These are phyloP conservation scores for Alternaria sp. DNA, from an alignment of 2,329 filamentous ascomycete genomes.

Conservation along the genomic window DNA sequence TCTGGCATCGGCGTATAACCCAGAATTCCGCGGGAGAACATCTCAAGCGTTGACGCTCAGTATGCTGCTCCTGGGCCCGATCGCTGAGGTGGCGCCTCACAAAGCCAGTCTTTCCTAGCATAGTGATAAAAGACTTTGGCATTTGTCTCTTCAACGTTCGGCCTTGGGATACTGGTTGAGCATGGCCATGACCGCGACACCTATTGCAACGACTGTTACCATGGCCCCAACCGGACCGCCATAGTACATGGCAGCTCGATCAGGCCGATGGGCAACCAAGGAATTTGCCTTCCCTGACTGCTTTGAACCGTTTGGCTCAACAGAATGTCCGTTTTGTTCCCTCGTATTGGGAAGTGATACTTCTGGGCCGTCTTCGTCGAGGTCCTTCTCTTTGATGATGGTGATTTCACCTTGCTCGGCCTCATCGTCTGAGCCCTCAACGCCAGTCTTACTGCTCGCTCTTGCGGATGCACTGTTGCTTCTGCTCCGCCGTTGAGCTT, in stretches of 20 bases:
- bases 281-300: slow-evolving; percentile 30
- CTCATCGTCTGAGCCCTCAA: slow-evolving; percentile 28
- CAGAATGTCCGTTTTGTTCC: slow-evolving; percentile 41
- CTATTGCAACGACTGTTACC: slow-evolving; percentile 48
- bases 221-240: slow-evolving; percentile 49
- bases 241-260: slow-evolving; percentile 42
- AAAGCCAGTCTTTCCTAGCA: not conserved
- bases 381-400: slow-evolving; percentile 43
- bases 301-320: slow-evolving; percentile 27
- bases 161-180: slow-evolving; percentile 53
- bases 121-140: slow-evolving; percentile 7
- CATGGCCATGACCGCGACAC: slow-evolving; percentile 50
- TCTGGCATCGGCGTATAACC: not conserved
- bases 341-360: slow-evolving; percentile 21
- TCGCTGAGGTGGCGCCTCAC: not conserved
- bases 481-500: slow-evolving; percentile 33
- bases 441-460: slow-evolving; percentile 7
- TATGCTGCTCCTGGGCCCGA: not conserved
- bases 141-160: slow-evolving; percentile 47
- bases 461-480: slow-evolving; percentile 26
- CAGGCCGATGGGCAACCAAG: slow-evolving; percentile 33
- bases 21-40: not conserved
- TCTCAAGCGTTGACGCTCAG: not conserved
- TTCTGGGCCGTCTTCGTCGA: slow-evolving; percentile 33
- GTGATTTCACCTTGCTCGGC: slow-evolving; percentile 45